These are phyloP conservation scores for Skeletonema tropicum DNA, from an alignment of 108 stramenopile species.

Conservation along the genomic window DNA sequence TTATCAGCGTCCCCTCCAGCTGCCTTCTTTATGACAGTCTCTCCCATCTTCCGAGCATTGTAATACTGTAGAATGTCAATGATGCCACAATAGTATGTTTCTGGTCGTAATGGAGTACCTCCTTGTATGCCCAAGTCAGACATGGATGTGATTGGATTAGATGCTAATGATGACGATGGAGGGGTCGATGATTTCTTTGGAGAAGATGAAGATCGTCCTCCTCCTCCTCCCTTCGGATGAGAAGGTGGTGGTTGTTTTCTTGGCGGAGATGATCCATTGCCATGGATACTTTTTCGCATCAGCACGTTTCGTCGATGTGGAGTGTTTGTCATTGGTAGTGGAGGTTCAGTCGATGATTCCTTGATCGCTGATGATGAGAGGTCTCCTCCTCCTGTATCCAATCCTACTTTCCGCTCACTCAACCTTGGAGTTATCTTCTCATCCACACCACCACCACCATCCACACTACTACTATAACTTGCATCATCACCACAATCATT, in stretches of 20 bases:
- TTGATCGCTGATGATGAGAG: not conserved
- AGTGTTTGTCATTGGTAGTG: constrained; percentile 39
- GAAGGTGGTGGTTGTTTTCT: not conserved
- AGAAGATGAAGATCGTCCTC: not conserved
- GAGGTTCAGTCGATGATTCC: not conserved
- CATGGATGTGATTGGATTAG: too few relatives aligned
- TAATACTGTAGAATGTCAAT: constrained; percentile 89
- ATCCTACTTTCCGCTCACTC: not conserved
- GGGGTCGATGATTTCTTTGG: too few relatives aligned
- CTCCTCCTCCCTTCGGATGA: not conserved
- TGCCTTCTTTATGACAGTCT: constrained; percentile 60
- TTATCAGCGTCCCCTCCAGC: constrained; percentile 34
- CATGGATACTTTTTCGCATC: constrained; percentile 15
- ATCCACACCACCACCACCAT: not conserved
- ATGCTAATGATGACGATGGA: too few relatives aligned
- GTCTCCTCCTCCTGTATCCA: constrained; percentile 5
- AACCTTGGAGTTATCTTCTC: not conserved
- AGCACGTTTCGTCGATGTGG: constrained; percentile 41
- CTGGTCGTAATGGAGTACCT: constrained; percentile 3
- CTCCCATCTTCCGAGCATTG: constrained; percentile 72
- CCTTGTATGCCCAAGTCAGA: too few relatives aligned
- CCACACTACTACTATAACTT: not conserved
- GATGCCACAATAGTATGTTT: constrained; percentile 54
- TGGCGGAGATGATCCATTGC: not conserved
- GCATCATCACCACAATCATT: constrained; percentile 25